Evolutionary conservation across 495 filamentous ascomycete genomes (phyloP).

Genomic region (Hypoxylon trugodes): DNA sequence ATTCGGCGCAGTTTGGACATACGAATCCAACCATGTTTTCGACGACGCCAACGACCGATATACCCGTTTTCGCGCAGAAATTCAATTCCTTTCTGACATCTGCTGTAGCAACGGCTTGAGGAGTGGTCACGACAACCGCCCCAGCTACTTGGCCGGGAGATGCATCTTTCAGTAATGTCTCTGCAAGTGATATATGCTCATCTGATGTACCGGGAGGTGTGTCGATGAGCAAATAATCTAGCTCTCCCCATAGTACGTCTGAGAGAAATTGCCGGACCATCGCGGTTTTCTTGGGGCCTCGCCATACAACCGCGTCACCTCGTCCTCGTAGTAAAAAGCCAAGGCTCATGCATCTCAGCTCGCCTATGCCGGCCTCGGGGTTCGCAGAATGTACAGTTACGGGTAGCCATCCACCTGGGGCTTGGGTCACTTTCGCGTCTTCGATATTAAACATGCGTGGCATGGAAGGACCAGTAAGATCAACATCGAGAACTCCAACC

Average conservation of each 20-base stretch:
- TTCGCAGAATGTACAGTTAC: constrained; percentile 76
- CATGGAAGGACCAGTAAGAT: constrained; percentile 95
- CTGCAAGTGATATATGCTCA: constrained; percentile 94
- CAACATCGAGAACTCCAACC: constrained; percentile 95
- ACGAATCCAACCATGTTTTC: constrained; percentile 99
- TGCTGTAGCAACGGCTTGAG: constrained; percentile 90
- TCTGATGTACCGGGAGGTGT: constrained; percentile 96
- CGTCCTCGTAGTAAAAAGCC: constrained; percentile 86
- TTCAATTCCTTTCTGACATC: constrained; percentile 97
- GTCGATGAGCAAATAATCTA: constrained; percentile 92
- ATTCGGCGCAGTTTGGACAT: constrained; percentile 93
- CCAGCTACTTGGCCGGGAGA: constrained; percentile 70
- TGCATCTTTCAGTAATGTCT: constrained; percentile 76
- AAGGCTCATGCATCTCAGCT: constrained; percentile 89
- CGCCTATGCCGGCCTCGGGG: constrained; percentile 60
- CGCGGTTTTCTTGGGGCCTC: constrained; percentile 97
- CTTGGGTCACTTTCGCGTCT: constrained; percentile 87
- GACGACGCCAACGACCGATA: constrained; percentile 85
- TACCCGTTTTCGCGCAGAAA: constrained; percentile 87
- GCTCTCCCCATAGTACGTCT: constrained; percentile 87
- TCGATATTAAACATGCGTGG: constrained; percentile 92
- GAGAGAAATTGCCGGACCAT: constrained; percentile 97
- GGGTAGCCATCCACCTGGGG: constrained; percentile 87
- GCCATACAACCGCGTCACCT: constrained; percentile 93
- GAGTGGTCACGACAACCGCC: constrained; percentile 94